Conservation (phyloP, 2,329 filamentous ascomycete species). For the Cladobotryum protrusum region DNA sequence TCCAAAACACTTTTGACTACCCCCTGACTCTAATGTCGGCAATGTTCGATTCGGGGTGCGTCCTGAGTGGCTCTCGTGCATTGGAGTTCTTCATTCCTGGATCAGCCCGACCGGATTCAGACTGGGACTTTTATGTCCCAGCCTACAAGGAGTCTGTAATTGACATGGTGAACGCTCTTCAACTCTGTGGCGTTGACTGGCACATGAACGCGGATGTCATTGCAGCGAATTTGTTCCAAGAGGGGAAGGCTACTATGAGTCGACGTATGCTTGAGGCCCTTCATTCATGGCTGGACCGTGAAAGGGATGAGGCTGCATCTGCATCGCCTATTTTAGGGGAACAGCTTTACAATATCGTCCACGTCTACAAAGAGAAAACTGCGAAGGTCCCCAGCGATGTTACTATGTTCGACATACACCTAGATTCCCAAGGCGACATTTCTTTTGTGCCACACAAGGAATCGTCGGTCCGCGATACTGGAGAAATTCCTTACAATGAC, state of each 20-base stretch:
- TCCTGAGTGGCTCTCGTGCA: constrained; percentile 9
- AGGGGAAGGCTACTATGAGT: background rate
- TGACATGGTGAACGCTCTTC: constrained; percentile 11
- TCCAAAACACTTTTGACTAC: constrained; percentile 9
- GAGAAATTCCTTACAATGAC: background rate
- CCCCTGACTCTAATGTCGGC: constrained; percentile 10
- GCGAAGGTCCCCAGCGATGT: background rate
- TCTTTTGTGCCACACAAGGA: background rate
- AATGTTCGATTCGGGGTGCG: constrained; percentile 10
- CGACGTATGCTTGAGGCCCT: background rate
- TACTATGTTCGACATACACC: background rate
- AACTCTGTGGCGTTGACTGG: constrained; percentile 8
- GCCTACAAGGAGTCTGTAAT: constrained; percentile 10
- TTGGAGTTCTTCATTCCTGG: constrained; percentile 11
- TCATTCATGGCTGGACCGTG: background rate
- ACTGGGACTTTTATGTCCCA: constrained; percentile 10
- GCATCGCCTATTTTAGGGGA: background rate
- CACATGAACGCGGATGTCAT: background rate
- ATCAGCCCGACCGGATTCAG: background rate
- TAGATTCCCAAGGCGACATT: background rate
- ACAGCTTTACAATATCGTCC: background rate
- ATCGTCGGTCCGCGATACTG: background rate
- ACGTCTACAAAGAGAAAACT: background rate
- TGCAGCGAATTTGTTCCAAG: background rate
- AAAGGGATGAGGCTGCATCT: background rate